phyloP scores from a whole-genome alignment of 1,139 yeast genomes.

The Blastobotrys apis region DNA sequence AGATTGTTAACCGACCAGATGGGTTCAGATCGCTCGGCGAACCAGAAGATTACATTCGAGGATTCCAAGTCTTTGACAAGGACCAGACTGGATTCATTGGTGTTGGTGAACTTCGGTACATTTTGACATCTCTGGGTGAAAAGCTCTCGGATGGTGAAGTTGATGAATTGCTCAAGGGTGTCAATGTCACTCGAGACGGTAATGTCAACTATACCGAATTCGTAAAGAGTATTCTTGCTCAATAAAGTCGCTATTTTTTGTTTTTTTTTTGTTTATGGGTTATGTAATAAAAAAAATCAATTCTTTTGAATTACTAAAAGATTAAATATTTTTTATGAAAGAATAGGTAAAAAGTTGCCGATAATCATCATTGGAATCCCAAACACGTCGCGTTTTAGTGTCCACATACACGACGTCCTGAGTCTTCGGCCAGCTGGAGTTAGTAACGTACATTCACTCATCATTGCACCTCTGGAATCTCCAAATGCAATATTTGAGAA shows the following conservation, averaged over 20 bases:
- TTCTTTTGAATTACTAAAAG: too few species aligned
- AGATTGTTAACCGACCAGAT: slow-evolving; percentile 78
- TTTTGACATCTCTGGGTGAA: slow-evolving; percentile 90
- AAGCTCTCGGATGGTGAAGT: slow-evolving; percentile 86
- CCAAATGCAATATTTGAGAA: slow-evolving; percentile 87
- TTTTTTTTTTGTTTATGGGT: neutral
- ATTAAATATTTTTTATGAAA: slow-evolving; percentile 10
- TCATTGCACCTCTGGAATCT: slow-evolving; percentile 76
- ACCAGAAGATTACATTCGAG: slow-evolving; percentile 94
- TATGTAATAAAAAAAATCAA: neutral
- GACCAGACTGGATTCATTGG: slow-evolving; percentile 94
- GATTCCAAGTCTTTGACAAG: slow-evolving; percentile 97
- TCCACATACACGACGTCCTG: slow-evolving; percentile 82
- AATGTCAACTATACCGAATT: slow-evolving; percentile 86
- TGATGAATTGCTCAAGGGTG: slow-evolving; percentile 93
- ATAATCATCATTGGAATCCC: slow-evolving; percentile 95
- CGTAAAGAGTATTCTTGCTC: slow-evolving; percentile 89
- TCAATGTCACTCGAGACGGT: slow-evolving; percentile 88
- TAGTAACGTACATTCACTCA: slow-evolving; percentile 75
- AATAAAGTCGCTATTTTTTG: slow-evolving; percentile 39
- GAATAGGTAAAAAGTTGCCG: slow-evolving; percentile 76
- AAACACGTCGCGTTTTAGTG: slow-evolving; percentile 81
- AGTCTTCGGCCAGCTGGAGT: slow-evolving; percentile 49
- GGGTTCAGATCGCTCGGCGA: slow-evolving; percentile 90
- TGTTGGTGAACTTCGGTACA: slow-evolving; percentile 90